Conservation (phyloP, 1,139 yeast genomes). For the Zygosaccharomyces sapae region DNA sequence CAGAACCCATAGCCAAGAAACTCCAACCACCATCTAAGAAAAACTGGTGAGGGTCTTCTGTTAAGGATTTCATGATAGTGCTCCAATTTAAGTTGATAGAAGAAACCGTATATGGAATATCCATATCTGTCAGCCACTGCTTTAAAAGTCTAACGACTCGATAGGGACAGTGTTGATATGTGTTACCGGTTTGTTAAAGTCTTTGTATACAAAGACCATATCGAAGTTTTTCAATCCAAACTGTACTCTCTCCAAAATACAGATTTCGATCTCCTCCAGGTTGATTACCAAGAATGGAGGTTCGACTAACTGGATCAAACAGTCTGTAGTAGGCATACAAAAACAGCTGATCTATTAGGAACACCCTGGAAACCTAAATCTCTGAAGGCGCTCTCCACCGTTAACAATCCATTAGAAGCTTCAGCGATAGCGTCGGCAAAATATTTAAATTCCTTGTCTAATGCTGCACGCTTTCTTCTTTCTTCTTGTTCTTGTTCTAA, state of each 20-base stretch:
- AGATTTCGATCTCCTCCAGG: conserved; percentile 86
- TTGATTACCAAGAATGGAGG: conserved; percentile 94
- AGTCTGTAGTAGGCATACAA: conserved; percentile 96
- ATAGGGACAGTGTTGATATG: conserved; percentile 94
- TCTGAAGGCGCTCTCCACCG: conserved; percentile 90
- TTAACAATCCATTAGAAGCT: conserved; percentile 73
- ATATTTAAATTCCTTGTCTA: conserved; percentile 85
- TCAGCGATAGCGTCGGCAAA: conserved; percentile 91
- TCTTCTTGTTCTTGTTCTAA: conserved; percentile 98
- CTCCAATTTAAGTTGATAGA: conserved; percentile 95
- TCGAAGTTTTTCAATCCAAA: conserved; percentile 96
- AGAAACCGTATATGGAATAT: conserved; percentile 90
- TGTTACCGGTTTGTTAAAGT: conserved; percentile 78
- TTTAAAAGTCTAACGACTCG: conserved; percentile 89
- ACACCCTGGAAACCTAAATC: conserved; percentile 98
- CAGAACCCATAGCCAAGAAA: conserved; percentile 72
- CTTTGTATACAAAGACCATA: conserved; percentile 90
- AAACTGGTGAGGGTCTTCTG: conserved; percentile 90
- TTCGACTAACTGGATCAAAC: conserved; percentile 88
- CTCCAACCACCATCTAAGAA: conserved; percentile 96
- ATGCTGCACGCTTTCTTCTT: conserved; percentile 81
- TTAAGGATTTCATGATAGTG: conserved; percentile 89
- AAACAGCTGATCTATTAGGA: conserved; percentile 92
- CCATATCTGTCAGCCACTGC: conserved; percentile 95
- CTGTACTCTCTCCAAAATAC: conserved; percentile 94